Conservation (phyloP, 371 early-diverging fungal genomes). For the Conidiobolus incongruus region DNA sequence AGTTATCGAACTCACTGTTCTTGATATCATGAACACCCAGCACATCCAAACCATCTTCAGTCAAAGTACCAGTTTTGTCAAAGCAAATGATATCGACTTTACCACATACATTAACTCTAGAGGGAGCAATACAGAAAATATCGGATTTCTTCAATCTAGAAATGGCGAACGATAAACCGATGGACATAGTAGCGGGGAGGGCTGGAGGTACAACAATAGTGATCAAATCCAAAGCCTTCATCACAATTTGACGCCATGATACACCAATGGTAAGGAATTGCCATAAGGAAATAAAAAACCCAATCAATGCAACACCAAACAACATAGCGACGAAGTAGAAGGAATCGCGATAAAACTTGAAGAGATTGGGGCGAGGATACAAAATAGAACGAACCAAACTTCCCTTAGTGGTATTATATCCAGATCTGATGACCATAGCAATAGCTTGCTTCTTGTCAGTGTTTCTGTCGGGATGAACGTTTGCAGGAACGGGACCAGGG, state of each 20-base stretch:
- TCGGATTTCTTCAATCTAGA: conserved; percentile 47
- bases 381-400: conserved; percentile 84
- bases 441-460: conserved; percentile 35
- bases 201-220: conserved; percentile 94
- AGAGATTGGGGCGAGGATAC: conserved; percentile 87
- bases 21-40: conserved; percentile 53
- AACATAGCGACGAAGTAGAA: conserved; percentile 87
- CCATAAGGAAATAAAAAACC: not conserved
- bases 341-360: conserved; percentile 88
- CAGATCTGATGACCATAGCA: conserved; percentile 79
- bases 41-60: conserved; percentile 95
- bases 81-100: conserved; percentile 92
- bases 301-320: conserved; percentile 22
- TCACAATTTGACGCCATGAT: conserved; percentile 13
- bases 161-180: conserved; percentile 91
- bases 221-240: conserved; percentile 78
- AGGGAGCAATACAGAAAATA: conserved; percentile 87
- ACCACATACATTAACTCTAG: conserved; percentile 92
- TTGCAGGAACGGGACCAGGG: conserved; percentile 7
- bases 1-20: conserved; percentile 1
- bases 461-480: not conserved
- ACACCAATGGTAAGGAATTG: not conserved
- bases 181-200: conserved; percentile 87
- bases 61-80: conserved; percentile 99
- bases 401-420: conserved; percentile 86